phyloP scores from a whole-genome alignment of 1,284 basidiomycete genomes.

The Cronartium ribicola region DNA sequence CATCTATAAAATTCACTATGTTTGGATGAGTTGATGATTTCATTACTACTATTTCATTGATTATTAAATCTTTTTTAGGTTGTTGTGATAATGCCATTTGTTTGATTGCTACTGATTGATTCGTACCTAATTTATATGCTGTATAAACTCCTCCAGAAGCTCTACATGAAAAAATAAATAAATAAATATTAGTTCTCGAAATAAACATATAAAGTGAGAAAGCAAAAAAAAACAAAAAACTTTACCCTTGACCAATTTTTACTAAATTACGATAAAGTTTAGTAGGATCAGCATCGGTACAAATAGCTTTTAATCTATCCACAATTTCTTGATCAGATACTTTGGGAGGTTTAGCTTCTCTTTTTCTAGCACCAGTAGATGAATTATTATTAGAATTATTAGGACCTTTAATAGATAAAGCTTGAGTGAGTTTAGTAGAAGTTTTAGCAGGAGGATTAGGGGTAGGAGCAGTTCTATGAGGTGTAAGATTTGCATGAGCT shows the following conservation, averaged over 20 bases:
- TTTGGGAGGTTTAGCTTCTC: constrained; percentile 52
- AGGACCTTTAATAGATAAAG: constrained; percentile 48
- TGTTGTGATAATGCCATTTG: constrained; percentile 99
- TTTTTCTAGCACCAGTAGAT: constrained; percentile 46
- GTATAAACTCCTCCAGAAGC: constrained; percentile 98
- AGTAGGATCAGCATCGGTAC: constrained; percentile 95
- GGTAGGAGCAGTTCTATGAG: constrained; percentile 35
- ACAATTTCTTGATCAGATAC: constrained; percentile 77
- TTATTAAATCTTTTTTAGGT: constrained; percentile 98
- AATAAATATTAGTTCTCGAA: constrained; percentile 29
- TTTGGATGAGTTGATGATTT: constrained; percentile 90
- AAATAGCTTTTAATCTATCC: constrained; percentile 83
- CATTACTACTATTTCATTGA: constrained; percentile 99
- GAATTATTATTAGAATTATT: constrained; percentile 55
- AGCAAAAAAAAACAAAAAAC: constrained; percentile 41
- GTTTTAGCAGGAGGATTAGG: constrained; percentile 25
- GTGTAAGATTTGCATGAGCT: constrained; percentile 27
- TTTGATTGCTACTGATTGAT: constrained; percentile 93
- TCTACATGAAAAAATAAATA: constrained; percentile 53
- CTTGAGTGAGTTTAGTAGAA: constrained; percentile 44
- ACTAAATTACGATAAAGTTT: constrained; percentile 83
- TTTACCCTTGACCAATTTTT: constrained; percentile 96
- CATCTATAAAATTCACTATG: constrained; percentile 99
- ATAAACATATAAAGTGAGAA: constrained; percentile 13
- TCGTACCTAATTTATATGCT: constrained; percentile 90